Evolutionary conservation across 345 rosid genomes (phyloP).

Genomic region (Stellera chamaejasme): DNA sequence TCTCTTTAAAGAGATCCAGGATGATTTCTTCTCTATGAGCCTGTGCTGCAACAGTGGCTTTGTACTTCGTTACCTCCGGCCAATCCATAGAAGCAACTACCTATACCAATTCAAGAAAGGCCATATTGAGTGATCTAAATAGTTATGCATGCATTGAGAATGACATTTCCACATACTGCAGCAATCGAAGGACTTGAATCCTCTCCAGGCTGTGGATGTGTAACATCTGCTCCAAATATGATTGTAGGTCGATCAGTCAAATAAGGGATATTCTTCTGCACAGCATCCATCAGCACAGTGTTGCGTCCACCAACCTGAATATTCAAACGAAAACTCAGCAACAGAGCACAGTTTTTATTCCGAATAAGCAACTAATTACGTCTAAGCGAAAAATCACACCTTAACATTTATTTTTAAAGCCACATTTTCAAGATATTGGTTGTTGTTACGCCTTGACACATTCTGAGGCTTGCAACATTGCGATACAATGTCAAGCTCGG

Average conservation of each 20-base stretch:
- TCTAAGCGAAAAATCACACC: constrained; percentile 11
- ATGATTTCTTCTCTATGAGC: constrained; percentile 36
- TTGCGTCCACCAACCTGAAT: constrained; percentile 41
- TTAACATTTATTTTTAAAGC: constrained; percentile 40
- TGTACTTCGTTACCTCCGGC: constrained; percentile 43
- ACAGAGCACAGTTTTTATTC: too few species aligned
- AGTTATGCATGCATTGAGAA: background rate
- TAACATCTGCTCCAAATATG: constrained; percentile 47
- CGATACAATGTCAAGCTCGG: constrained; percentile 36
- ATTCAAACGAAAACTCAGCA: background rate
- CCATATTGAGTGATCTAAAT: too few species aligned
- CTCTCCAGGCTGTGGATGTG: constrained; percentile 40
- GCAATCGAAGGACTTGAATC: constrained; percentile 43
- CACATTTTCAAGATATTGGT: constrained; percentile 34
- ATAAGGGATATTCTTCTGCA: constrained; percentile 32
- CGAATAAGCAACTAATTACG: background rate
- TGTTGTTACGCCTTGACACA: constrained; percentile 29
- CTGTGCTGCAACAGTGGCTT: constrained; percentile 35
- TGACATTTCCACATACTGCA: constrained; percentile 22
- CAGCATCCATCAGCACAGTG: constrained; percentile 38
- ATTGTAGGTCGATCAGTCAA: constrained; percentile 36
- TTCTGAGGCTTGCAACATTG: constrained; percentile 38
- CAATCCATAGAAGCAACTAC: constrained; percentile 44
- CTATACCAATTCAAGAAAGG: constrained; percentile 10
- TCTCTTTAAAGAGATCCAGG: constrained; percentile 30